Conservation (phyloP, 164 flowering plant species). For the Umbilicus rupestris region DNA sequence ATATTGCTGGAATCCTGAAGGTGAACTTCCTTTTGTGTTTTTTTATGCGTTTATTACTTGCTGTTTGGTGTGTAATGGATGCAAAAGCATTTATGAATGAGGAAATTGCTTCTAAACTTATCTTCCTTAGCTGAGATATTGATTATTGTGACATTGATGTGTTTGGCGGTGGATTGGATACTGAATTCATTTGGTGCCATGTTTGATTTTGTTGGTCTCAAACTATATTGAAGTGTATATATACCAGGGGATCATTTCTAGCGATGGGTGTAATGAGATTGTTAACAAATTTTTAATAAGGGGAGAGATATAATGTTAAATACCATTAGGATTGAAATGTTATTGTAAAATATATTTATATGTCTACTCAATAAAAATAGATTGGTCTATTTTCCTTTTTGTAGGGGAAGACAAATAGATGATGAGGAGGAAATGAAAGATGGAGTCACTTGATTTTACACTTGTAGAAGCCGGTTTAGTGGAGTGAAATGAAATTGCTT, state of each 20-base stretch:
- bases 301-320: too few relatives aligned
- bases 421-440: conserved; percentile 1
- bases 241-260: too few relatives aligned
- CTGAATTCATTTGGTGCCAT: too few relatives aligned
- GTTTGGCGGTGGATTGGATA: not conserved
- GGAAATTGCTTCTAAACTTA: too few relatives aligned
- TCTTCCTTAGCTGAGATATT: not conserved
- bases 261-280: too few relatives aligned
- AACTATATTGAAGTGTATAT: too few relatives aligned
- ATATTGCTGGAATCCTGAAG: conserved; percentile 53
- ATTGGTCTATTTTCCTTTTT: not conserved
- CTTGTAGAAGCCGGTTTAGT: conserved; percentile 1
- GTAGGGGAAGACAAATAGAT: conserved; percentile 4
- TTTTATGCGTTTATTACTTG: not conserved
- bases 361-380: not conserved
- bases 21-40: conserved; percentile 20
- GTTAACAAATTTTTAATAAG: too few relatives aligned
- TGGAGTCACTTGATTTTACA: not conserved
- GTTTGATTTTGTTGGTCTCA: too few relatives aligned
- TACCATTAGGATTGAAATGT: not conserved
- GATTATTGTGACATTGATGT: not conserved
- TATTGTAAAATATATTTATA: not conserved
- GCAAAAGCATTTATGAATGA: not conserved
- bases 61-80: not conserved
- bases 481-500: conserved; percentile 3